Evolutionary conservation across 1,284 basidiomycete species (phyloP), one percentile per base, ranked within the genome.

Genomic region (Microbotryum violaceum): DNA sequence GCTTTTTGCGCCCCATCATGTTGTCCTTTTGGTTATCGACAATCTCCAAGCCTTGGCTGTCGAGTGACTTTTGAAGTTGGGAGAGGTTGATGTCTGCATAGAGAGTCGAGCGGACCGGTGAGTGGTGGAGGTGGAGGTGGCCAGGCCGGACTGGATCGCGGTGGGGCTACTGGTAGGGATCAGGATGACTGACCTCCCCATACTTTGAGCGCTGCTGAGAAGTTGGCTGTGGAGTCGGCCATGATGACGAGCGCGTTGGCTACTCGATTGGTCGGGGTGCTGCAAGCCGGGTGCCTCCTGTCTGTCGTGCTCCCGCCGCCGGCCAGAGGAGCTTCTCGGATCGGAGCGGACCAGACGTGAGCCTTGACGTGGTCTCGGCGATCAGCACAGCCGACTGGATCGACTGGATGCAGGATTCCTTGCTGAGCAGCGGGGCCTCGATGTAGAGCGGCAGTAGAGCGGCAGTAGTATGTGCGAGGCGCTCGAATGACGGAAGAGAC

Each of bases 1-100:
- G 80, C 60, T 85, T 87, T 77, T 94, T 97, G 49, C 93, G 82
- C n/a, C 91, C 91, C 2, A 96, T 81, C 54, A 96, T 82, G 70
- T 88, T 90, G 79, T 96, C 92, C 78, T 94, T 96, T 79, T 96
- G 91, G 76, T 92, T 91, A 79, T 96, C 91, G n/a, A 96, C 92
- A 10, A 96, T 80, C 77, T 96, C 91, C 49, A 96, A 81, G 1
- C 92, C 91, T 66, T 93, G 92, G 20, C 82, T 79, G 76, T 96
- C 91, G 56, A 96, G 81, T 7, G 84, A 87, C 79, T 90, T 92
- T 77, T 97, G 91, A n/a, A 96, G 80, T 68, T 94, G 89, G 31
- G 85, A 79, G 54, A 96, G 82, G 75, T 89, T 87, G 73, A 97
- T 88, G 70, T 86, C 91, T 96, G 70, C 33, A 5, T 1, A 21